Evolutionary conservation across 768 basidiomycete species (phyloP), one percentile per base, ranked within the genome.

Genomic region (Kwoniella europaea): DNA sequence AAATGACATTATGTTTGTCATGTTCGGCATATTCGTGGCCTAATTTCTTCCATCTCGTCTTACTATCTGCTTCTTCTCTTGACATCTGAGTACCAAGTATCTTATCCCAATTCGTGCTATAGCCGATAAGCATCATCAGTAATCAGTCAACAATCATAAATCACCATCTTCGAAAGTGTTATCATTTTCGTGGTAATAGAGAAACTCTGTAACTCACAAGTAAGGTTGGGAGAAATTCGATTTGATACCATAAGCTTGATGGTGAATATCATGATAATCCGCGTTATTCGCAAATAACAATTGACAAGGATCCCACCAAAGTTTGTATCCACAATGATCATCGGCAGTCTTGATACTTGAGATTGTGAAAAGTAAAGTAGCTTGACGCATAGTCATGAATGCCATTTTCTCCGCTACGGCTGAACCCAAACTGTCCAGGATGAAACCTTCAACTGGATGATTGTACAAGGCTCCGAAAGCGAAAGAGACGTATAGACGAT

Each of bases 251-350:
- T 84, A 77, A 68, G 91, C 92, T 87, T 95, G 94, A 83, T 98
- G 96, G 79, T 98, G 96, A 71, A 98, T 97, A 83, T 98, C 96
- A 82, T 98, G 96, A 84, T 96, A 99, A 84, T 96, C 93, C 0
- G 94, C 91, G 82, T 93, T 97, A 82, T 99, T 99, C 3, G 87
- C 85, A 61, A 90, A 92, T 66, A 98, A 72, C 78, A 92, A 78
- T 83, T 98, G 96, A 29, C 94, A 84, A 0, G 95, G 97, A 78
- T 99, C 97, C 84, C 91, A 96, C 56, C 94, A 93, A 13, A 98
- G 84, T 41, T 83, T 86, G 81, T 96, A 98, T 3, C 94, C 95
- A 71, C 93, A 96, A 82, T 97, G 95, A 81, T 96, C 94, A 76
- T 97, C 94, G 59, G 97, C 93, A 1, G 95, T 96, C 86, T 98